A percentile compares a stretch with the other conserved stretches of the same genome.
These are phyloP conservation scores for Clavispora fructus DNA, from an alignment of 805 yeast species.

Conservation along the genomic window DNA sequence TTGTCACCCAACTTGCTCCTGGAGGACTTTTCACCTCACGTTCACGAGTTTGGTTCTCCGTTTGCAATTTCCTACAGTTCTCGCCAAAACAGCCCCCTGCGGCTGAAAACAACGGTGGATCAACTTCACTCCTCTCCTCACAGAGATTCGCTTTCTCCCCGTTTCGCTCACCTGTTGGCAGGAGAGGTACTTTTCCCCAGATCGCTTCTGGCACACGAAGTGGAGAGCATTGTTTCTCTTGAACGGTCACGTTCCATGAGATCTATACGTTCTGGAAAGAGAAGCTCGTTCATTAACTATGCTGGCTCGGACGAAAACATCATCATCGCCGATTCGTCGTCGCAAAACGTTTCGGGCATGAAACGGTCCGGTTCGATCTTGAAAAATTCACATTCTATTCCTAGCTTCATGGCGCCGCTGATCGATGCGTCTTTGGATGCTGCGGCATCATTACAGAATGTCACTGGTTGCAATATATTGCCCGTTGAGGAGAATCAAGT, in stretches of 20 bases:
- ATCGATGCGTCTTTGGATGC: conserved; percentile 7
- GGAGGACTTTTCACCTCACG: conserved; percentile 1
- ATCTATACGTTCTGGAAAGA: conserved; percentile 38
- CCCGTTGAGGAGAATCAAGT: background rate
- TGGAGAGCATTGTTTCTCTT: conserved; percentile 65
- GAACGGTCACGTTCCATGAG: conserved; percentile 61
- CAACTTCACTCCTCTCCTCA: background rate
- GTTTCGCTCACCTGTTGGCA: background rate
- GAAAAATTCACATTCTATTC: conserved; percentile 27
- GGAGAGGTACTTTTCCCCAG: conserved; percentile 68
- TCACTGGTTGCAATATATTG: background rate
- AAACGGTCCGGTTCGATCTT: conserved; percentile 35
- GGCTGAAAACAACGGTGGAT: background rate
- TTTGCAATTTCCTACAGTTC: conserved; percentile 19
- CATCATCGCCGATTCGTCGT: conserved; percentile 18
- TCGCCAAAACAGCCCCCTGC: background rate
- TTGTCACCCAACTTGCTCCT: background rate
- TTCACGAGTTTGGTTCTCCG: conserved; percentile 29
- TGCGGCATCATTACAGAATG: background rate
- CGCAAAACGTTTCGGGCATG: conserved; percentile 16
- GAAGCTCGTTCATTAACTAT: conserved; percentile 37
- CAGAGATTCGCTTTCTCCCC: conserved; percentile 20
- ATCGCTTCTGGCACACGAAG: conserved; percentile 59
- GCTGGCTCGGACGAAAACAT: conserved; percentile 39
- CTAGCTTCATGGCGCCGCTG: conserved; percentile 12